Base-by-base conservation (phyloP, 495 filamentous ascomycete genomes). In the Aspergillus sclerotioniger region DNA sequence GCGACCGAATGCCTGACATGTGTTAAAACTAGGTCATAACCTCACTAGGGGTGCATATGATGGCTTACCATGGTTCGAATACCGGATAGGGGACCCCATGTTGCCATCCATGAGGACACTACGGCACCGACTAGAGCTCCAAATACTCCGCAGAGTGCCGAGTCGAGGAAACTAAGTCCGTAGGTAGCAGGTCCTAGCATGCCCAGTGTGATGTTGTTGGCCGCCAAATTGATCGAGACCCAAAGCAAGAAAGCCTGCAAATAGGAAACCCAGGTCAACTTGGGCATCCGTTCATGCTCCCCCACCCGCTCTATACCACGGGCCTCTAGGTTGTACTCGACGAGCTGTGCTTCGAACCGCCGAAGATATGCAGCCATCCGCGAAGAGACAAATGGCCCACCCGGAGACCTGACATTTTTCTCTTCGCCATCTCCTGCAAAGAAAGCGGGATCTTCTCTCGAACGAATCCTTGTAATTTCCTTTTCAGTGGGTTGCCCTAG, bases 141-240 rank as follows among this genome's bases (percentile, higher is more conserved):
- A 60, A 90, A 84, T 2, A 87, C 78, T 52, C 85, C 83, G 68
- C 84, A 87, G 3, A 91, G 65, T 4, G 82, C 76, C 29, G 84
- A 79, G 67, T 92, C 89, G 28, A 68, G 63, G 63, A 91, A 91
- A 33, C 84, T 84, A 8, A 92, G 77, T 0, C 76, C 76, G 68
- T 84, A 92, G n/a, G 89, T 78, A 1, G 81, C 76, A 15, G 87
- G 86, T 0, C 86, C 89, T 13, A 92, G 77, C 77, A 90, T 85
- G 2, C 87, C 89, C 8, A 90, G 76, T 0, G 87, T 87, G 54
- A 90, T 82, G 68, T 91, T 91, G 70, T 90, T 89, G 47, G 87
- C 83, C 0, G 87, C 85, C 32, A 90, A 76, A 65, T 92, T 92
- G 72, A 90, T 81, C 1, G 86, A 86, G 56, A 90, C 76, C 89